These are phyloP conservation scores for Arachnomyces sp. DNA, from an alignment of 2,329 filamentous ascomycete species.

Conservation along the genomic window DNA sequence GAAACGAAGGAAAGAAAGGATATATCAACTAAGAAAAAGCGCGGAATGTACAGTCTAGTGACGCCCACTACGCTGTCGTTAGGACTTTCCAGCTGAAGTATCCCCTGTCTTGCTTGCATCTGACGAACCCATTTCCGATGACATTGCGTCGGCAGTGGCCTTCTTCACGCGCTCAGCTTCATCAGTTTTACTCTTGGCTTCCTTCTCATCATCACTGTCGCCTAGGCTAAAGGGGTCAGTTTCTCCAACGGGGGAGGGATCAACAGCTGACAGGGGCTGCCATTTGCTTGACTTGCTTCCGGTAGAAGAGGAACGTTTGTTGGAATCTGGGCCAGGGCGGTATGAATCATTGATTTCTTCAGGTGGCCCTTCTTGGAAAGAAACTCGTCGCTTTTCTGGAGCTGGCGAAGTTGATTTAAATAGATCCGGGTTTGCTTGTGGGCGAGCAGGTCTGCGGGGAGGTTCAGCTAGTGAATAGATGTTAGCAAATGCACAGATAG, in stretches of 20 bases:
- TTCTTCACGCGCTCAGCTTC: conserved; percentile 56
- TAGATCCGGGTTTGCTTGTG: conserved; percentile 66
- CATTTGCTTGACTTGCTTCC: conserved; percentile 78
- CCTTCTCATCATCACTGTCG: conserved; percentile 88
- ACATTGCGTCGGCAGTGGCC: conserved; percentile 46
- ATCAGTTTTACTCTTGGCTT: conserved; percentile 60
- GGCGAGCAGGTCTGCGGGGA: conserved; percentile 47
- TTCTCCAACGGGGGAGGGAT: conserved; percentile 75
- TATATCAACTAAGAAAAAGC: not conserved
- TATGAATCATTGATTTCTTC: conserved; percentile 75
- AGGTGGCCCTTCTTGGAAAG: conserved; percentile 55
- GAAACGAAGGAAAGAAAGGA: not conserved
- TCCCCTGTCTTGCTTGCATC: conserved; percentile 19
- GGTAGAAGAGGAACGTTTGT: conserved; percentile 44
- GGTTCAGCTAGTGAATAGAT: conserved; percentile 39
- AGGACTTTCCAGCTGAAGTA: conserved; percentile 20
- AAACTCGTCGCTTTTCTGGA: conserved; percentile 44
- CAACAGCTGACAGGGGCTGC: conserved; percentile 83
- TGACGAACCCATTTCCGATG: conserved; percentile 29
- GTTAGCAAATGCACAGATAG: conserved; percentile 1
- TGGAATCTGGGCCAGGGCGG: conserved; percentile 51
- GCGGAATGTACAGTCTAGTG: no score
- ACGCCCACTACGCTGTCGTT: not conserved
- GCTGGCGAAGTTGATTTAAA: conserved; percentile 63
- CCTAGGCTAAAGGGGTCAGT: conserved; percentile 96